Conservation (phyloP, 164 flowering plant genomes). For the Chimonanthus salicifolius region DNA sequence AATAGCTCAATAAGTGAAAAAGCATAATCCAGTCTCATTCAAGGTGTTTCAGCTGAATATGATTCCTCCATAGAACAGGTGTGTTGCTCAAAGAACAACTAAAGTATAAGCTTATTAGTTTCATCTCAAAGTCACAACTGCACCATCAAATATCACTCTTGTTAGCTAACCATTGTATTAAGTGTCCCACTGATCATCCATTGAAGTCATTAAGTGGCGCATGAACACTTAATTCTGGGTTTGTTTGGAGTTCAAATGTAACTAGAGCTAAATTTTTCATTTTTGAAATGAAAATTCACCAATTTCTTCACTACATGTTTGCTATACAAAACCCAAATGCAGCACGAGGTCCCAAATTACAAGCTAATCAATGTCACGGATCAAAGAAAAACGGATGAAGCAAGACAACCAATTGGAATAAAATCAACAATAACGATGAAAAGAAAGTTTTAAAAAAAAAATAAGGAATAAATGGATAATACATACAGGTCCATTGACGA, state of each 20-base stretch:
- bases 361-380: neutral
- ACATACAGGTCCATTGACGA: conserved; percentile 54
- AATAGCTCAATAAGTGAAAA: no score
- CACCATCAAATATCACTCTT: no score
- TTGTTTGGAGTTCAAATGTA: no score
- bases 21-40: no score
- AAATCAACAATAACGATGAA: neutral
- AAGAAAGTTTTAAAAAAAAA: neutral
- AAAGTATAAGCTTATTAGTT: no score
- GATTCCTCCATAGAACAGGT: no score
- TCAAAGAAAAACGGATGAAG: neutral
- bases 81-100: no score
- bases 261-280: neutral
- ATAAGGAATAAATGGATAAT: neutral
- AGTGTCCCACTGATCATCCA: neutral
- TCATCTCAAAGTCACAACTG: no score
- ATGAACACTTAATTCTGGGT: no score
- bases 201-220: neutral
- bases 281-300: neutral
- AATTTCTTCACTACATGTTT: neutral
- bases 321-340: neutral
- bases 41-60: no score
- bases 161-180: neutral
- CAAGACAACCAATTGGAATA: no score
- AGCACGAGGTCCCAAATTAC: neutral